These are phyloP conservation scores for Boletus tomentosulus DNA, from an alignment of 768 basidiomycete genomes.

Conservation along the genomic window DNA sequence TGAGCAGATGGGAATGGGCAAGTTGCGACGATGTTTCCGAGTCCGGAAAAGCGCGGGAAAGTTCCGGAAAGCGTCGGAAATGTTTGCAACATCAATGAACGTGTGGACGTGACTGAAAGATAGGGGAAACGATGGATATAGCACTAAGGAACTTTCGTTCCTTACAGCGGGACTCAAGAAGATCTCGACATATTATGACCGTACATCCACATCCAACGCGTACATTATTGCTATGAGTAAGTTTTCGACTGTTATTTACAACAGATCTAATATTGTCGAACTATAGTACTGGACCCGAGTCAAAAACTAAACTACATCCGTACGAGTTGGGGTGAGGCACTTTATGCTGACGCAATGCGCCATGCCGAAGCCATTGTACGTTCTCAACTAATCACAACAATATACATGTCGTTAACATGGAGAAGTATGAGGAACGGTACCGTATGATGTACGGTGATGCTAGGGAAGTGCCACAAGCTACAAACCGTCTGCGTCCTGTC, in stretches of 20 bases:
- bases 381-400: neutral
- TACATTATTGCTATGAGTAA: constrained; percentile 15
- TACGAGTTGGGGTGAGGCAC: constrained; percentile 1
- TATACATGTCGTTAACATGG: neutral
- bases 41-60: no score
- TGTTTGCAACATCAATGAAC: no score
- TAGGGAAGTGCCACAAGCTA: neutral
- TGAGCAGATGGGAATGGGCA: no score
- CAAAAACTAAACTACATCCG: constrained; percentile 5
- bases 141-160: no score
- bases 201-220: neutral
- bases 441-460: neutral
- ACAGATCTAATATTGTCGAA: neutral
- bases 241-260: neutral
- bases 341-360: neutral
- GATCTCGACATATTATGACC: constrained; percentile 1
- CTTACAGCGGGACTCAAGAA: constrained; percentile 3
- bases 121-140: no score
- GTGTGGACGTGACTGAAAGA: no score
- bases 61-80: no score
- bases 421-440: constrained; percentile 6
- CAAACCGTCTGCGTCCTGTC: neutral
- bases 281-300: constrained; percentile 2
- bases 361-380: constrained; percentile 1
- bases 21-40: no score